Evolutionary conservation across 495 filamentous ascomycete genomes (phyloP), one percentile per base, ranked within the genome.

Genomic region (Pseudevernia furfuracea): DNA sequence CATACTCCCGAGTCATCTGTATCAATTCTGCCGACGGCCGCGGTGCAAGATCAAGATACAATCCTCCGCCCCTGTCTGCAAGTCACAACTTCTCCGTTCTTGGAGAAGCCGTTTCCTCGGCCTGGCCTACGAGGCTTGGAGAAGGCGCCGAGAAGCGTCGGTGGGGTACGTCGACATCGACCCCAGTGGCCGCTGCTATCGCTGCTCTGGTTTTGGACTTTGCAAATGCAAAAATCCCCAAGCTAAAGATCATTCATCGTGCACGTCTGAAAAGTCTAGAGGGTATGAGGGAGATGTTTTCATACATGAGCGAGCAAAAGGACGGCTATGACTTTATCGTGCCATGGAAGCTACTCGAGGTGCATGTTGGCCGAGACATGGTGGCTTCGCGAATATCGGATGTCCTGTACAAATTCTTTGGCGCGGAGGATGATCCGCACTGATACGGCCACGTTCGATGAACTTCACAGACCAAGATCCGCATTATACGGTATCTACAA

Each of bases 161-260:
- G 57, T 63, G 37, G 5, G 67, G 66, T 12, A 68, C 67, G 7
- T 69, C 67, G 14, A 63, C 60, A 36, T 53, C 66, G 43, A 68
- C 60, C 3, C 65, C 67, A 10, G 65, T 68, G 39, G 67, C 67
- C 38, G 67, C 66, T 36, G 66, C 48, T 5, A 68, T 69, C 38
- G 67, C 67, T 19, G 66, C 60, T 32, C 61, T 69, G 17, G 39
- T 69, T 25, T 65, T 69, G 17, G 65, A 69, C 3, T 66, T 59
- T 36, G 63, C 44, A 5, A 34, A 55, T 36, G 63, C 44, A 5
- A 34, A 55, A 12, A 17, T 72, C 44, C 3, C 67, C 59, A 19
- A 66, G 62, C 25, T 25, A 39, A 32, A 9, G 21, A 48, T 61
- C 28, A 7, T 8, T 43, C n/a, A 49, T 32, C 21, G 30, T 46